Percentiles rank a stretch among this genome's conserved stretches.
Evolutionary conservation across 495 filamentous ascomycete species (phyloP).

Genomic region (Sordaria brevicollis): DNA sequence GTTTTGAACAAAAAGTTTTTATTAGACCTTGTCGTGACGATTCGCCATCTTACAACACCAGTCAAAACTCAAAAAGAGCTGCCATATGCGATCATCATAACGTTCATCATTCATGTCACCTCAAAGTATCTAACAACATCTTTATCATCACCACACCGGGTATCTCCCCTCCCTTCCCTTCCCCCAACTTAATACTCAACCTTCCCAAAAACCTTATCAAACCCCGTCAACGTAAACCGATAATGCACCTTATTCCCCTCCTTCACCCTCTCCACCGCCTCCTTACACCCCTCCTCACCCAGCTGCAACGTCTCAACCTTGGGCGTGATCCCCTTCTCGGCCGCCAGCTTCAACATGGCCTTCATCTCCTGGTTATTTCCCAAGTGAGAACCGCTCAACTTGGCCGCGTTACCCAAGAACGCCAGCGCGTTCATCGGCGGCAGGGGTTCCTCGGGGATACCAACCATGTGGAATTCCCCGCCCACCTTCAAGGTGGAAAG

Average conservation of each 20-base stretch:
- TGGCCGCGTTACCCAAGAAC: constrained; percentile 52
- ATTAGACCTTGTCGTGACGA: no score
- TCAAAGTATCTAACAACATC: background rate
- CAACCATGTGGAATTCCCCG: constrained; percentile 65
- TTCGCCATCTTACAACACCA: no score
- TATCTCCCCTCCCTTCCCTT: background rate
- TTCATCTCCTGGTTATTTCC: constrained; percentile 63
- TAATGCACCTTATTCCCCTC: constrained; percentile 47
- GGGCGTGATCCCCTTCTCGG: constrained; percentile 61
- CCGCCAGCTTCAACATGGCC: constrained; percentile 64
- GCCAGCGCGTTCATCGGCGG: constrained; percentile 50
- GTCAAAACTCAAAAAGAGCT: no score
- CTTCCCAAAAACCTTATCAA: constrained; percentile 34
- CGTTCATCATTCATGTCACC: background rate
- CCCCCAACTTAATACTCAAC: background rate
- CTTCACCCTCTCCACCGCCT: constrained; percentile 59
- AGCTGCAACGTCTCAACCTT: constrained; percentile 64
- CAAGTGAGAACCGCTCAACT: constrained; percentile 59
- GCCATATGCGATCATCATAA: background rate
- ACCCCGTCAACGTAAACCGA: constrained; percentile 41
- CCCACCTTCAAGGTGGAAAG: constrained; percentile 58
- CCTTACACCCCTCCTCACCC: constrained; percentile 56
- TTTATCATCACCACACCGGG: background rate
- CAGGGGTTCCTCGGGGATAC: constrained; percentile 57
- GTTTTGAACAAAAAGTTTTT: no score